Evolutionary conservation across 2,329 filamentous ascomycete genomes (phyloP), one percentile per base, ranked within the genome.

Genomic region (Chalaropsis ovoidea): DNA sequence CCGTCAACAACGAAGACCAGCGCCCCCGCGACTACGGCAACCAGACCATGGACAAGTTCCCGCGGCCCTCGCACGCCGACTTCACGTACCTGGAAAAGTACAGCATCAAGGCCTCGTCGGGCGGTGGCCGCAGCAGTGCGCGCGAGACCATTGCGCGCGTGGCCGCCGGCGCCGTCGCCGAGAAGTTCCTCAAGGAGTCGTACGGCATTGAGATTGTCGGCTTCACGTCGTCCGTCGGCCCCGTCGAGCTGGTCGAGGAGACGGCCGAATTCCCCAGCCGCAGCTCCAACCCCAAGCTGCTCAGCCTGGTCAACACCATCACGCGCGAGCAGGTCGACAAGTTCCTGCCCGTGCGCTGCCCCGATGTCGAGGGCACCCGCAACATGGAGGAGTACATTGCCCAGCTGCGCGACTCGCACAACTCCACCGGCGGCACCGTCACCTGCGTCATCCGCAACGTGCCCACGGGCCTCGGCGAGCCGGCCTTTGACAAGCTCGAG

Each of bases 1-100:
- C 89, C 67, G 92, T 97, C 54, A 81, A 86, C 75, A 97, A 97
- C 76, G 86, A 97, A 79, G 92, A 97, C 75, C 90, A 96, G 74
- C 81, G 93, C 69, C 93, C 92, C 45, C 86, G 90, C 74, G 94
- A 99, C 79, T 97, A 97, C 77, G 89, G 89, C 66, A 84, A 85
- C 77, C 83, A 85, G 74, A 96, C 92, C 39, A 96, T 96, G 84
- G 90, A 97, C 76, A 78, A 86, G 69, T 97, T 88, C 81, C 94
- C 94, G 3, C 84, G 94, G 63, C 94, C 93, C 43, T 90, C 86
- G 74, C 94, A 97, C 77, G 93, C 94, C 68, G 93, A 97, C 77
- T 96, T 88, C 84, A 97, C 94, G 68, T 97, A 97, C 78, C 81
- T 96, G 68, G 89, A 96, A 76, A 97, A 97, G 79, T 99, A 99